Conservation (phyloP, 148 eudicot species). For the Rhododendron ovatum region DNA sequence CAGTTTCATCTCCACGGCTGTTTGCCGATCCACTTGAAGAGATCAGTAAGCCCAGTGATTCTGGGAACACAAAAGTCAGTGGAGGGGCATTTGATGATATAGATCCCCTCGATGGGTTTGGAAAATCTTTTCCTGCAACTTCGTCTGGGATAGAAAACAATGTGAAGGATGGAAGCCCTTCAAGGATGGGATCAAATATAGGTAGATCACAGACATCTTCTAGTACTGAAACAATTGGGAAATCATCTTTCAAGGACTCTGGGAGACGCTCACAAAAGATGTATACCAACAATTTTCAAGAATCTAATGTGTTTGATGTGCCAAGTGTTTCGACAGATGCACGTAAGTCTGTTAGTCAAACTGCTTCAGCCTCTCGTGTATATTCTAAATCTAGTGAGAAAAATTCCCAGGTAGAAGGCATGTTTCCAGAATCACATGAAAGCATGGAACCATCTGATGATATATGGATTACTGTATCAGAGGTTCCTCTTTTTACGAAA, state of each 20-base stretch:
- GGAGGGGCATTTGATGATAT: constrained; percentile 60
- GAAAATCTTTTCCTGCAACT: constrained; percentile 53
- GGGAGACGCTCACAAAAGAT: constrained; percentile 43
- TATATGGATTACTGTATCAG: constrained; percentile 89
- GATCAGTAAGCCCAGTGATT: constrained; percentile 41
- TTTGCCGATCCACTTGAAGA: constrained; percentile 61
- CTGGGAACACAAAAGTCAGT: constrained; percentile 38
- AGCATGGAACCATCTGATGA: constrained; percentile 51
- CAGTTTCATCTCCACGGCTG: constrained; percentile 35
- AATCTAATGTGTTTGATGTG: constrained; percentile 65
- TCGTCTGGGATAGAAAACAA: constrained; percentile 38
- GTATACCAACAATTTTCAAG: constrained; percentile 46
- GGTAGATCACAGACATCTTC: constrained; percentile 31
- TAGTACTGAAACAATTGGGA: constrained; percentile 34
- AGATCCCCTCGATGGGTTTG: constrained; percentile 60
- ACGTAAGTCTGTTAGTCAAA: constrained; percentile 42
- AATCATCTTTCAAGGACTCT: constrained; percentile 52
- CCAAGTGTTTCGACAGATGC: constrained; percentile 53
- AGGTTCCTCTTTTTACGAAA: constrained; percentile 88
- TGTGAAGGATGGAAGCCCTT: constrained; percentile 46
- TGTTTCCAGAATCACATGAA: constrained; percentile 46
- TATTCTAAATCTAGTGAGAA: constrained; percentile 32
- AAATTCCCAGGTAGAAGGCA: constrained; percentile 28
- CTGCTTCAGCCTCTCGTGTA: constrained; percentile 44
- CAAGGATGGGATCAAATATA: constrained; percentile 29